These are phyloP conservation scores for Monosporozyma unispora DNA, from an alignment of 805 yeast genomes.

Conservation along the genomic window DNA sequence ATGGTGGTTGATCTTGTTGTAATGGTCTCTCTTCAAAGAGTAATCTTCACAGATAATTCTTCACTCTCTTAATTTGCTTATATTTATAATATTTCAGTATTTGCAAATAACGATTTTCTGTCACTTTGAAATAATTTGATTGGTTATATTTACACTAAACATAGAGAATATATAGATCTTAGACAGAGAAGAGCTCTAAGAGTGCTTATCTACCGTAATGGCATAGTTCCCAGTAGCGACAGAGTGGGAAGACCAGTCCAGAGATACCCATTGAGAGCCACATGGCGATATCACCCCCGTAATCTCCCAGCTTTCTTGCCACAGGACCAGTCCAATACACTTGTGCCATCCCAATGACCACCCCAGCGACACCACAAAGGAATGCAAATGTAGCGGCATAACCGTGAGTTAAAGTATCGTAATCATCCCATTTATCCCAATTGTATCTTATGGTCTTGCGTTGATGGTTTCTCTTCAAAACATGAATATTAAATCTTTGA, in stretches of 20 bases:
- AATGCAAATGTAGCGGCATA: slow-evolving; percentile 62
- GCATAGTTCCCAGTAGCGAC: slow-evolving; percentile 59
- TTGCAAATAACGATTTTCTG: not conserved
- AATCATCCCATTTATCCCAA: slow-evolving; percentile 67
- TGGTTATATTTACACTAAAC: not conserved
- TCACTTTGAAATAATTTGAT: not conserved
- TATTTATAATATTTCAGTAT: not conserved
- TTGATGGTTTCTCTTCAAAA: slow-evolving; percentile 13
- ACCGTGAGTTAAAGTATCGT: slow-evolving; percentile 53
- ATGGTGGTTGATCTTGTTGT: not conserved
- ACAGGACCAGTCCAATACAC: slow-evolving; percentile 74
- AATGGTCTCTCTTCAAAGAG: too few species aligned
- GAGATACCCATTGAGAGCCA: slow-evolving; percentile 70
- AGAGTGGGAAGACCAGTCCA: slow-evolving; percentile 50
- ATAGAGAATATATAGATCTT: not conserved
- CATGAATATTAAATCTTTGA: slow-evolving; percentile 8
- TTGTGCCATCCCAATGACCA: slow-evolving; percentile 82
- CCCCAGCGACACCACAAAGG: slow-evolving; percentile 66
- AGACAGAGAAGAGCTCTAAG: too few species aligned
- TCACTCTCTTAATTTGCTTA: too few species aligned
- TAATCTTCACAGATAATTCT: too few species aligned
- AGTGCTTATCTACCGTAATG: slow-evolving; percentile 42
- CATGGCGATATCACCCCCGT: slow-evolving; percentile 76
- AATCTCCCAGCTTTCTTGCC: slow-evolving; percentile 53
- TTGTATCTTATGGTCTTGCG: slow-evolving; percentile 43